phyloP scores from a whole-genome alignment of 208 protist species.

The Sergeia podlipaevii region DNA sequence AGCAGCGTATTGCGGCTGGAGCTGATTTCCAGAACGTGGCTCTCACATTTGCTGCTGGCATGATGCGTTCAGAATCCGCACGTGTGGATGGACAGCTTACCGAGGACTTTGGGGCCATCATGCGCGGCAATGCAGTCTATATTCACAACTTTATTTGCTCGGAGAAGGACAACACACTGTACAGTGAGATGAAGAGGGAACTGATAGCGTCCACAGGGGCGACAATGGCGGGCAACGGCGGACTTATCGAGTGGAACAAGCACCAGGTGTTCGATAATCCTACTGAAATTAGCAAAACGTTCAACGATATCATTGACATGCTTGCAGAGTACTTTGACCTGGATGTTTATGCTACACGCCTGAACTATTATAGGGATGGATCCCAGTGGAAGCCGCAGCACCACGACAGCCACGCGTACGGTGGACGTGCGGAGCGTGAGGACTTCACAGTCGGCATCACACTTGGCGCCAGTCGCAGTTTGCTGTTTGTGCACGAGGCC shows the following conservation, averaged over 20 bases:
- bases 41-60: slow-evolving; percentile 42
- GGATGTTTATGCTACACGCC: slow-evolving; percentile 86
- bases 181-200: slow-evolving; percentile 67
- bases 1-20: slow-evolving; percentile 27
- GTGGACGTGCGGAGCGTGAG: slow-evolving; percentile 53
- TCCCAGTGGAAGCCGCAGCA: slow-evolving; percentile 93
- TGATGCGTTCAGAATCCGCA: slow-evolving; percentile 67
- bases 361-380: slow-evolving; percentile 92
- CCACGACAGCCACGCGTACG: slow-evolving; percentile 92
- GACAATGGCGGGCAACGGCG: slow-evolving; percentile 32
- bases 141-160: slow-evolving; percentile 79
- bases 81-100: slow-evolving; percentile 67
- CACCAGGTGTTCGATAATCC: slow-evolving; percentile 92
- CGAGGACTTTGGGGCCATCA: slow-evolving; percentile 61
- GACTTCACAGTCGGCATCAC: slow-evolving; percentile 92
- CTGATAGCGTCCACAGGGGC: slow-evolving; percentile 63
- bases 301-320: slow-evolving; percentile 85
- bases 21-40: slow-evolving; percentile 66
- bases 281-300: slow-evolving; percentile 71
- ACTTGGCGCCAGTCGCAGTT: slow-evolving; percentile 73
- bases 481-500: slow-evolving; percentile 87
- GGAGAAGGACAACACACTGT: slow-evolving; percentile 49
- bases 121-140: slow-evolving; percentile 83
- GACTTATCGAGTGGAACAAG: slow-evolving; percentile 90
- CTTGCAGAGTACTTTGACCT: slow-evolving; percentile 88